phyloP scores from a whole-genome alignment of 176 grass and related monocot species.

The Secale cereale region DNA sequence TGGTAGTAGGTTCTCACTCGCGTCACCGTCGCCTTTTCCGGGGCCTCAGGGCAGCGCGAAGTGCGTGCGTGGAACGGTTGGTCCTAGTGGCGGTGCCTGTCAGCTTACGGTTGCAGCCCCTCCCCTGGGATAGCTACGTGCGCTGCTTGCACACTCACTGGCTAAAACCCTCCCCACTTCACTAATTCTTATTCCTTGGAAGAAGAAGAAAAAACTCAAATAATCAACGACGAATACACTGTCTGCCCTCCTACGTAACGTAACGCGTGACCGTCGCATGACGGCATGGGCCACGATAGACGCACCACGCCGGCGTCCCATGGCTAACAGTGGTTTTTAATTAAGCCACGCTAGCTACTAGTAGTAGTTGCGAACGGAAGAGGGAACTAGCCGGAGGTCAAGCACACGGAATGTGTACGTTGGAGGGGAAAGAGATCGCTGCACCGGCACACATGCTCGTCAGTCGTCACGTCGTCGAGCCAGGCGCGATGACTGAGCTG shows the following conservation, averaged over 20 bases:
- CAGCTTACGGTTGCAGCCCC: not conserved
- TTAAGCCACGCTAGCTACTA: not conserved
- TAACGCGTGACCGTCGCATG: not conserved
- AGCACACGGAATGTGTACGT: too few relatives aligned
- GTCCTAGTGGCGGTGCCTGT: not conserved
- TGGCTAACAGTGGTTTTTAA: not conserved
- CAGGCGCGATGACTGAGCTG: not conserved
- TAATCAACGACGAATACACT: not conserved
- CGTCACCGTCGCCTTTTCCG: not conserved
- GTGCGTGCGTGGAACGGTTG: not conserved
- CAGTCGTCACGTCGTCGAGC: not conserved
- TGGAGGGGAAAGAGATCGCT: too few relatives aligned
- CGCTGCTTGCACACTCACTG: not conserved
- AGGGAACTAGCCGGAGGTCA: not conserved
- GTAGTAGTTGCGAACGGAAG: not conserved
- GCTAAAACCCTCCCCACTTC: not conserved
- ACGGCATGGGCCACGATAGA: not conserved
- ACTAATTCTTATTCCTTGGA: not conserved
- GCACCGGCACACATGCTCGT: not conserved
- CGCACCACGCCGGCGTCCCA: not conserved
- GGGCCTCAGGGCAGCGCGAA: not conserved
- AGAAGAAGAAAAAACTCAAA: not conserved
- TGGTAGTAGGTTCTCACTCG: not conserved
- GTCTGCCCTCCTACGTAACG: not conserved
- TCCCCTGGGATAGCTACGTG: not conserved